phyloP scores from a whole-genome alignment of 1,284 basidiomycete genomes.

The Stygiomarasmius scandens region DNA sequence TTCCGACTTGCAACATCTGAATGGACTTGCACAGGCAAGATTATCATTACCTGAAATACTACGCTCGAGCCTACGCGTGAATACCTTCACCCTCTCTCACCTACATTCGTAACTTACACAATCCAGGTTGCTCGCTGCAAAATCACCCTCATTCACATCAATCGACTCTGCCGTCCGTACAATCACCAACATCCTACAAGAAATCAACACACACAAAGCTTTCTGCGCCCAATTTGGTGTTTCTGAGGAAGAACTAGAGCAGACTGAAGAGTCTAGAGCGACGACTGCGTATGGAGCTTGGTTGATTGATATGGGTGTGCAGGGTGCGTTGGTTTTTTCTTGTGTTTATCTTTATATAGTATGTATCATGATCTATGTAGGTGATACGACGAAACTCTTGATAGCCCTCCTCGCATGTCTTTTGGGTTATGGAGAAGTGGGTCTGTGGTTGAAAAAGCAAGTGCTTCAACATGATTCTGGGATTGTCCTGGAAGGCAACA shows the following conservation, averaged over 20 bases:
- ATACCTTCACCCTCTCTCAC: slow-evolving; percentile 21
- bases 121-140: slow-evolving; percentile 83
- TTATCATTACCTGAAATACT: slow-evolving; percentile 79
- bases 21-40: slow-evolving; percentile 58
- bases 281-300: slow-evolving; percentile 89
- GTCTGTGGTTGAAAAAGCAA: slow-evolving; percentile 74
- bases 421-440: slow-evolving; percentile 94
- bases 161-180: slow-evolving; percentile 72
- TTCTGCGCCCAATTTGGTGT: slow-evolving; percentile 78
- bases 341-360: slow-evolving; percentile 6
- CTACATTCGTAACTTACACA: too few species aligned
- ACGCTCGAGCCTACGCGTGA: slow-evolving; percentile 73
- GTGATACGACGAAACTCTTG: slow-evolving; percentile 74
- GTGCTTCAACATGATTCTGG: slow-evolving; percentile 44
- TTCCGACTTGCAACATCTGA: background rate
- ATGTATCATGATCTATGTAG: too few species aligned
- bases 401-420: slow-evolving; percentile 88
- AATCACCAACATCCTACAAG: slow-evolving; percentile 66
- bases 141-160: slow-evolving; percentile 66
- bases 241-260: slow-evolving; percentile 49
- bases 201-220: slow-evolving; percentile 73
- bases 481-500: slow-evolving; percentile 67
- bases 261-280: slow-evolving; percentile 64
- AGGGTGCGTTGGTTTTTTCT: slow-evolving; percentile 43
- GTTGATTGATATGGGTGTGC: slow-evolving; percentile 76